Evolutionary conservation across 306 rosid genomes (phyloP).

Genomic region (Quercus gilva): DNA sequence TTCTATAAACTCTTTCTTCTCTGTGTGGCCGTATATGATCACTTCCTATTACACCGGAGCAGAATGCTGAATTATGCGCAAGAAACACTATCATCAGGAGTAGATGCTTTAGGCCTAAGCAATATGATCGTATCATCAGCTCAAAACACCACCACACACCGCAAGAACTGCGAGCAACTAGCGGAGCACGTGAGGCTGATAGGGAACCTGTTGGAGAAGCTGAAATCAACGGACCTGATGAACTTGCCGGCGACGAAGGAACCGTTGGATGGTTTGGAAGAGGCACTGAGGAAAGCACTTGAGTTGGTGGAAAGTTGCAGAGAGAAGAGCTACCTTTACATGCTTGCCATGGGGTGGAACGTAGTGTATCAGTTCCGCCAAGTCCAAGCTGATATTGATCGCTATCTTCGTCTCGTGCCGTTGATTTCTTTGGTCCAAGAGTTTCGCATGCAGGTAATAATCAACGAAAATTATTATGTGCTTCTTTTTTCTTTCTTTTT

Average conservation of each 20-base stretch:
- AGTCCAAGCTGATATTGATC: conserved; percentile 38
- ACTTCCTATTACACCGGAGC: neutral
- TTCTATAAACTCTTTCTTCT: neutral
- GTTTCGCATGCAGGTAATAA: conserved; percentile 31
- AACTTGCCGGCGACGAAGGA: conserved; percentile 29
- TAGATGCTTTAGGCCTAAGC: neutral
- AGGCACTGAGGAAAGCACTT: conserved; percentile 23
- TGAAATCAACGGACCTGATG: conserved; percentile 26
- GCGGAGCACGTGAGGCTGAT: conserved; percentile 31
- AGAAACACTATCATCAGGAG: neutral
- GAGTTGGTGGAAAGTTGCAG: conserved; percentile 33
- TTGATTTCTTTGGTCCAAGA: conserved; percentile 34
- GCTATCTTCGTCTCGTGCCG: conserved; percentile 32
- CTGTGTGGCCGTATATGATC: too few relatives aligned
- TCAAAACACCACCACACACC: conserved; percentile 28
- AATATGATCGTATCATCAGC: conserved; percentile 26
- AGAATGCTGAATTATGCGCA: conserved; percentile 9
- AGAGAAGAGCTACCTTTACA: conserved; percentile 36
- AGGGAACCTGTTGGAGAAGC: conserved; percentile 28
- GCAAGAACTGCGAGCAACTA: conserved; percentile 33
- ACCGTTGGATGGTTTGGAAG: conserved; percentile 35
- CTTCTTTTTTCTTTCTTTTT: neutral
- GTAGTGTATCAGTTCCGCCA: conserved; percentile 40
- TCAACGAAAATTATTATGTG: neutral
- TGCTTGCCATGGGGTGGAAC: conserved; percentile 47